phyloP scores from a whole-genome alignment of 495 filamentous ascomycete genomes.

The Talaromyces ruber region DNA sequence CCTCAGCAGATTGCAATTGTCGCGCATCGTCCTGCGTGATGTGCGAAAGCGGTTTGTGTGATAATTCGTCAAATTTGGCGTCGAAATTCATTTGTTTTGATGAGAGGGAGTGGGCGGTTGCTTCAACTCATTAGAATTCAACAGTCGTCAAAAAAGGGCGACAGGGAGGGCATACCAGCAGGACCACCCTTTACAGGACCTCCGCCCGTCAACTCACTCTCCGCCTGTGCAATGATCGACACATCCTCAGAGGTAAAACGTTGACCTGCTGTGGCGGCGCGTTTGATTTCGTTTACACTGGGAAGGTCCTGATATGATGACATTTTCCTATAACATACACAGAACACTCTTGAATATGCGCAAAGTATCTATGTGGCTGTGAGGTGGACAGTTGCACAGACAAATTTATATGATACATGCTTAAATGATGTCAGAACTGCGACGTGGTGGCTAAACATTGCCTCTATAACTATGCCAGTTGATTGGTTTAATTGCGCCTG shows the following conservation, averaged over 20 bases:
- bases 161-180: constrained; percentile 18
- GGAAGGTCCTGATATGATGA: constrained; percentile 11
- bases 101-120: constrained; percentile 24
- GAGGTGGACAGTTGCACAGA: neutral
- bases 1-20: constrained; percentile 24
- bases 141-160: constrained; percentile 7
- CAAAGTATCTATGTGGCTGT: neutral
- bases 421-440: neutral
- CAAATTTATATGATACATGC: neutral
- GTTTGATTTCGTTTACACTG: constrained; percentile 23
- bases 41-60: constrained; percentile 22
- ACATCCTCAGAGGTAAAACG: constrained; percentile 27
- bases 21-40: constrained; percentile 27
- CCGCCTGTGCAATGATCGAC: constrained; percentile 25
- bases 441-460: neutral
- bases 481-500: neutral
- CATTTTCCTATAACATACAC: neutral
- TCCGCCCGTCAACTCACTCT: constrained; percentile 29
- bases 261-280: constrained; percentile 23
- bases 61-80: constrained; percentile 22
- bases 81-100: constrained; percentile 33
- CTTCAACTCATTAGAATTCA: constrained; percentile 9
- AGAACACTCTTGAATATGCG: neutral
- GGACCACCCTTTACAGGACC: constrained; percentile 50
- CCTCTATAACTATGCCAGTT: neutral